Base-by-base conservation (phyloP, 2,329 filamentous ascomycete genomes). In the Fusarium sp. region DNA sequence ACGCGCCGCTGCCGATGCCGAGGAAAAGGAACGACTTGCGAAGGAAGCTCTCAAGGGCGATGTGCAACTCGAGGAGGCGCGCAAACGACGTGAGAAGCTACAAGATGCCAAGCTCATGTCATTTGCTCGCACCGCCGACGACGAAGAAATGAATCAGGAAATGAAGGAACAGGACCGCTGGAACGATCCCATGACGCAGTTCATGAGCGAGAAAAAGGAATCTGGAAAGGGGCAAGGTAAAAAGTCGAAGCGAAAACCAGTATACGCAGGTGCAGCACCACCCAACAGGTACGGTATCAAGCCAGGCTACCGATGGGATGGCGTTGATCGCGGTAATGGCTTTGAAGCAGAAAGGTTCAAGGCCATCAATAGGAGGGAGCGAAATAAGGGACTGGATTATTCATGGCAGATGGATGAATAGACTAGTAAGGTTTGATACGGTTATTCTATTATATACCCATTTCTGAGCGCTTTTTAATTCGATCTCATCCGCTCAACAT, bases 361-460 rank as follows among this genome's bases (percentile, higher is more conserved):
- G 77, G 92, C 94, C 3, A 83, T 94, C 70, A 97, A 97, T 78
- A 84, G 89, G 71, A 87, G 87, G 71, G 89, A 90, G 74, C 89
- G 94, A 76, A 89, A 91, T 72, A 91, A 92, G 79, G 90, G 90
- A 32, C 79, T 98, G 75, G 90, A 95, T 73, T 98, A 97, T 79
- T 89, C 91, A 32, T 99, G 95, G 96, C 93, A 97, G 83, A 96
- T 96, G 91, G 96, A 97, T 81, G 92, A 94, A 79, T 96, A 85
- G 77, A 64, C 30, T 24, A 40, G 39, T 8, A 47, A 28, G 24
- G 40, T 59, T 62, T 63, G 24, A 53, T 58, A 54, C 19, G 65
- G 26, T 39, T 28, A 58, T 56, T 63, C 55, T 63, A 64, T 64
- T 62, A 66, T 70, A 75, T 74, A 74, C 72, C 71, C 71, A 48